Conservation (phyloP, 306 rosid genomes). For the Abrus precatorius region DNA sequence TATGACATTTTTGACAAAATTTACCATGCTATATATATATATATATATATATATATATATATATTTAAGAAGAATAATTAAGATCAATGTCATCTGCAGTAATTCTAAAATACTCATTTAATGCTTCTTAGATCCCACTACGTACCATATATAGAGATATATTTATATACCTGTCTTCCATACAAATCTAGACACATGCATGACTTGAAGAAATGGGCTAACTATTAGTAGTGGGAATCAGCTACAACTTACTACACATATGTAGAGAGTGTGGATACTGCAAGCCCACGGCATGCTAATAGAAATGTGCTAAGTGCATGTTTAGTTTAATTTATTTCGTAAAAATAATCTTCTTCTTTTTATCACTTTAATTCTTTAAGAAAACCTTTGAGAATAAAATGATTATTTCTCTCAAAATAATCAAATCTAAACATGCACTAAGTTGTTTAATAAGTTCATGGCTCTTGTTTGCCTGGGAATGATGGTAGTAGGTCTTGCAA, state of each 20-base stretch:
- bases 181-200: conserved; percentile 25
- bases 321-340: background rate
- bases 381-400: background rate
- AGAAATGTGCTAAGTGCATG: conserved; percentile 12
- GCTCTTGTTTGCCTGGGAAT: conserved; percentile 61
- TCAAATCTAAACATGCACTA: conserved; percentile 25
- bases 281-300: conserved; percentile 20
- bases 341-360: background rate
- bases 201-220: background rate
- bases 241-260: conserved; percentile 4
- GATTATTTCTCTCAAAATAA: background rate
- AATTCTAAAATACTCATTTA: conserved; percentile 38
- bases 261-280: background rate
- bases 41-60: no score
- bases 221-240: background rate
- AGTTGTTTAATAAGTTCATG: conserved; percentile 42
- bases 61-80: background rate
- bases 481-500: conserved; percentile 78
- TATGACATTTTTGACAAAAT: conserved; percentile 36
- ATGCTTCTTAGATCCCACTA: conserved; percentile 20
- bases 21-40: background rate
- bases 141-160: background rate
- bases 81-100: conserved; percentile 31
- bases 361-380: background rate
- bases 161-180: conserved; percentile 17